Percentiles rank a stretch among this genome's conserved stretches.
Conservation (phyloP, 2,329 filamentous ascomycete genomes). For the Fusarium sp. region DNA sequence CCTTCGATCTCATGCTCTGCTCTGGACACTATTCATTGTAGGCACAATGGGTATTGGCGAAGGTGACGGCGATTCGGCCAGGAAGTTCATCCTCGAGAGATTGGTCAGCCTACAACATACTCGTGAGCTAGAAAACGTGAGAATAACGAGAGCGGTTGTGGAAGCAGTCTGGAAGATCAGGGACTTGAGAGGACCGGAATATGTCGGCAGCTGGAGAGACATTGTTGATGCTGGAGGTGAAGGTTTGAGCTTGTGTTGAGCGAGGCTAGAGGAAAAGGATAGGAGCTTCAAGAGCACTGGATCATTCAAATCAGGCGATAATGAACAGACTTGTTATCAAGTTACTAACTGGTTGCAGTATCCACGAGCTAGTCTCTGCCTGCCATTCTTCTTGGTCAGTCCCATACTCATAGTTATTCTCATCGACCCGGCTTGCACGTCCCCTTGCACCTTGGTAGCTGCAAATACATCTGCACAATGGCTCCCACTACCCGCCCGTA, state of each 20-base stretch:
- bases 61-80: neutral
- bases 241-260: neutral
- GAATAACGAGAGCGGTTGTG: neutral
- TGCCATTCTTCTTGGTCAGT: neutral
- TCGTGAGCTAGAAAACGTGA: neutral
- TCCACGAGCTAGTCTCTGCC: neutral
- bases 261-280: neutral
- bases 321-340: neutral
- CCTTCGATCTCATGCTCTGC: neutral
- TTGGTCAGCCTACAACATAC: neutral
- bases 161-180: neutral
- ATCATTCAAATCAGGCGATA: neutral
- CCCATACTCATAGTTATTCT: neutral
- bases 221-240: neutral
- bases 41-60: neutral
- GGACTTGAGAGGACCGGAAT: neutral
- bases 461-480: neutral
- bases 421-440: neutral
- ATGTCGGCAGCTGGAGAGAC: neutral
- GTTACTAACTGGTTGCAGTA: neutral
- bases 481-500: neutral
- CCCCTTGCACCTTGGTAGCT: neutral
- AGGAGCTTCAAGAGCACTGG: neutral
- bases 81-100: neutral
- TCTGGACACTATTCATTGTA: neutral